Evolutionary conservation across 345 rosid genomes (phyloP).

Genomic region (Pistacia vera): DNA sequence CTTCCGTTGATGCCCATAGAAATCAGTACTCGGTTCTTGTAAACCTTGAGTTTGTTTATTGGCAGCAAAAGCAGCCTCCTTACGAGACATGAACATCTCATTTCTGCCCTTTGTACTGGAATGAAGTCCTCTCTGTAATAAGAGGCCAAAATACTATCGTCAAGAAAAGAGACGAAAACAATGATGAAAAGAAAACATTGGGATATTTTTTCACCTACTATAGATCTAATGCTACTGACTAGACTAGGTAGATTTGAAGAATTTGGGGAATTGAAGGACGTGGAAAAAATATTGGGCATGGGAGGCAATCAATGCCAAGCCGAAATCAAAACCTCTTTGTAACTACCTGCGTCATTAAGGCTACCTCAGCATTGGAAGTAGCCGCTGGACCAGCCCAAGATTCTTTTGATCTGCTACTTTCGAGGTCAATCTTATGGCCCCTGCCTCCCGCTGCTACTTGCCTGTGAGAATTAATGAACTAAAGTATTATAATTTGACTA

Average conservation of each 20-base stretch:
- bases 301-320: not conserved
- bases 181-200: not conserved
- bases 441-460: constrained; percentile 36
- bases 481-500: not conserved
- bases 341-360: constrained; percentile 49
- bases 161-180: not conserved
- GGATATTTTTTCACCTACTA: not conserved
- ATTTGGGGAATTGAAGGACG: not conserved
- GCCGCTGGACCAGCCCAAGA: constrained; percentile 15
- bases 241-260: not conserved
- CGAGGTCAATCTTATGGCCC: constrained; percentile 31
- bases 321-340: not conserved
- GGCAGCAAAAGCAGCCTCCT: constrained; percentile 41
- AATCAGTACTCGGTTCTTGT: constrained; percentile 45
- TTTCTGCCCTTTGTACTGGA: constrained; percentile 35
- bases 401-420: constrained; percentile 37
- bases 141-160: not conserved
- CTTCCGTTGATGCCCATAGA: constrained; percentile 30
- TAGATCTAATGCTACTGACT: not conserved
- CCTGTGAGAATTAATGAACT: constrained; percentile 31
- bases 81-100: constrained; percentile 30
- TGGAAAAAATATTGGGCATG: no score
- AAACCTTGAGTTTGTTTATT: constrained; percentile 36
- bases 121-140: constrained; percentile 43
- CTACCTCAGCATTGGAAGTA: constrained; percentile 30